These are phyloP conservation scores for Umbelopsis isabellina DNA, from an alignment of 192 early-diverging fungal species.

Conservation along the genomic window DNA sequence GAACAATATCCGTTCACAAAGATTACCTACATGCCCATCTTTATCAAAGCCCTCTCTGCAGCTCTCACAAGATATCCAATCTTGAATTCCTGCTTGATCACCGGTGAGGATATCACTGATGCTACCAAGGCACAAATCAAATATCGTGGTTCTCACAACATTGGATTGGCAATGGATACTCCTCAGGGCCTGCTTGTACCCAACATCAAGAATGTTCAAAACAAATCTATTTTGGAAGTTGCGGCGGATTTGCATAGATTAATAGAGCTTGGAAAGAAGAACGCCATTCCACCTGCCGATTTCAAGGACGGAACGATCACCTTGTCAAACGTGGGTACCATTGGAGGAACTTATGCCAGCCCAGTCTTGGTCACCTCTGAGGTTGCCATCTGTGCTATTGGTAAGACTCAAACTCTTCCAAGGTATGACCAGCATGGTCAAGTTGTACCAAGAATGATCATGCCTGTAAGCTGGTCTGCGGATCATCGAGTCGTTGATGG, in stretches of 20 bases:
- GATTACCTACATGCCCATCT: constrained; percentile 94
- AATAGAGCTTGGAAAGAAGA: constrained; percentile 62
- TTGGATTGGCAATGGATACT: constrained; percentile 98
- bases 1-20: constrained; percentile 62
- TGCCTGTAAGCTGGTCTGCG: constrained; percentile 88
- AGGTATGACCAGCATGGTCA: constrained; percentile 68
- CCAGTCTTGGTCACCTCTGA: constrained; percentile 88
- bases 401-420: constrained; percentile 81
- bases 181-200: constrained; percentile 91
- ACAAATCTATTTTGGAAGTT: constrained; percentile 87
- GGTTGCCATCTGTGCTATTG: constrained; percentile 91
- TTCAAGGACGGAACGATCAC: constrained; percentile 87
- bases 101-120: constrained; percentile 39
- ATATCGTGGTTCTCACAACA: constrained; percentile 85
- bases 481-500: constrained; percentile 98
- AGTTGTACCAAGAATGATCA: constrained; percentile 74
- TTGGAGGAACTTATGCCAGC: constrained; percentile 88
- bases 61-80: constrained; percentile 86
- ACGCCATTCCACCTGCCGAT: constrained; percentile 66
- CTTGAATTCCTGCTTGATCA: constrained; percentile 75
- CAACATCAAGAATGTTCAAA: constrained; percentile 90
- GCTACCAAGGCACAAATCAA: constrained; percentile 58
- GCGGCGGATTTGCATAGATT: constrained; percentile 82
- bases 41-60: constrained; percentile 87
- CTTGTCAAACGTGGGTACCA: constrained; percentile 92